phyloP scores from a whole-genome alignment of 805 yeast genomes.

The Lipomyces sp. region DNA sequence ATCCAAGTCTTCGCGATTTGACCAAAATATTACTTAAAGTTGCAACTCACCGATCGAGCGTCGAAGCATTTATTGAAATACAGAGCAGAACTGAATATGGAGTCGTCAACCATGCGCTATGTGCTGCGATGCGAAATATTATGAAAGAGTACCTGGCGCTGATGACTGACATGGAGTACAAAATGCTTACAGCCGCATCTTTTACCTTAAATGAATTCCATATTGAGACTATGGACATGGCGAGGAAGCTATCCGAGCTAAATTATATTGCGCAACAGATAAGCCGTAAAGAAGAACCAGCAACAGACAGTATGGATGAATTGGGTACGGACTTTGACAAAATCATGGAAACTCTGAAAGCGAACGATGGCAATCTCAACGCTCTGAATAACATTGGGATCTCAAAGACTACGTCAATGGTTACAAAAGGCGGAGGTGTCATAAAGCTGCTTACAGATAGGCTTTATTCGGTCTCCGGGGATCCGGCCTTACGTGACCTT shows the following conservation, averaged over 20 bases:
- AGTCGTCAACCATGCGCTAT: conserved; percentile 71
- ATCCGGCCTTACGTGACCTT: conserved; percentile 58
- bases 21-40: conserved; percentile 62
- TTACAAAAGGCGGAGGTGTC: conserved; percentile 74
- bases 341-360: conserved; percentile 51
- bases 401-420: conserved; percentile 37
- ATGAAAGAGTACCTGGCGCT: conserved; percentile 46
- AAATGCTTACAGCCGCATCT: conserved; percentile 53
- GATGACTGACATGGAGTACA: conserved; percentile 55
- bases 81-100: conserved; percentile 68
- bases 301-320: conserved; percentile 40
- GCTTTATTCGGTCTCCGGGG: conserved; percentile 67
- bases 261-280: conserved; percentile 62
- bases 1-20: conserved; percentile 71
- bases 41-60: conserved; percentile 67
- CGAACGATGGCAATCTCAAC: conserved; percentile 43
- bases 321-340: conserved; percentile 50
- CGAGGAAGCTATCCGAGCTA: conserved; percentile 56
- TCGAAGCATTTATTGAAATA: conserved; percentile 62
- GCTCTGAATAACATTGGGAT: conserved; percentile 32
- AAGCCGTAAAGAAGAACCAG: conserved; percentile 50
- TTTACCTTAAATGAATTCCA: conserved; percentile 68
- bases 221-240: conserved; percentile 51
- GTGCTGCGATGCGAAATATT: conserved; percentile 59
- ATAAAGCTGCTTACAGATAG: conserved; percentile 64